Conservation (phyloP, 2,329 filamentous ascomycete genomes). For the Chaetomium globosum region DNA sequence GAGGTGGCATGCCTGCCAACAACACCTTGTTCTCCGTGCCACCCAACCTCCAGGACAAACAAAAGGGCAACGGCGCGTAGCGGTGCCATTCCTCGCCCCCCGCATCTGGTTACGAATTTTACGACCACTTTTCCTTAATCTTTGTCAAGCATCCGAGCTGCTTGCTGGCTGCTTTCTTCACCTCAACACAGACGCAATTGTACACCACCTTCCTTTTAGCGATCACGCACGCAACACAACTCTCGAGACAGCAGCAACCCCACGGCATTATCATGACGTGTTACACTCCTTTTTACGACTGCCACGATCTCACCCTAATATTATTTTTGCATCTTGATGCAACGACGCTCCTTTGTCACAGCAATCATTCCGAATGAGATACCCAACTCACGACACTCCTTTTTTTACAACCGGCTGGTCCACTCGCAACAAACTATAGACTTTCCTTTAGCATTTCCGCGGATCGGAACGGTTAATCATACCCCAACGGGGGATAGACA, state of each 20-base stretch:
- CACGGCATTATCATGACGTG: slow-evolving; percentile 34
- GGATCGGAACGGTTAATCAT: slow-evolving; percentile 29
- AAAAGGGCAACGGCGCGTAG: slow-evolving; percentile 35
- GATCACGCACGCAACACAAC: slow-evolving; percentile 32
- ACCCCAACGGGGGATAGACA: slow-evolving; percentile 33
- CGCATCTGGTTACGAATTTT: slow-evolving; percentile 27
- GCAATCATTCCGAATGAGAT: slow-evolving; percentile 40
- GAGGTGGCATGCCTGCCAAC: slow-evolving; percentile 42
- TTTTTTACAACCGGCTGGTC: slow-evolving; percentile 37
- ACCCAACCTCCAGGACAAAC: slow-evolving; percentile 43
- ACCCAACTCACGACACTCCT: slow-evolving; percentile 50
- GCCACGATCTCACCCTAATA: slow-evolving; percentile 34
- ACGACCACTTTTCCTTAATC: slow-evolving; percentile 32
- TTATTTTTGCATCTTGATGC: slow-evolving; percentile 32
- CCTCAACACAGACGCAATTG: slow-evolving; percentile 44
- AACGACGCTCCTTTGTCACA: slow-evolving; percentile 42
- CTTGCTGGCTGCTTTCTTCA: slow-evolving; percentile 34
- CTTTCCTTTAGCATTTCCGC: slow-evolving; percentile 45
- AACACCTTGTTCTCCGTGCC: slow-evolving; percentile 43
- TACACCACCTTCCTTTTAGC: slow-evolving; percentile 40
- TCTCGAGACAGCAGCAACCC: slow-evolving; percentile 30
- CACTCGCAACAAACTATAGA: slow-evolving; percentile 43
- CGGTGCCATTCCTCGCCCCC: slow-evolving; percentile 31
- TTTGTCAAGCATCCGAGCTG: slow-evolving; percentile 39
- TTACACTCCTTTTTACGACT: slow-evolving; percentile 46